A percentile compares a stretch with the other conserved stretches of the same genome.
Evolutionary conservation across 257 asterid species (phyloP).

Genomic region (Solanum peruvianum): DNA sequence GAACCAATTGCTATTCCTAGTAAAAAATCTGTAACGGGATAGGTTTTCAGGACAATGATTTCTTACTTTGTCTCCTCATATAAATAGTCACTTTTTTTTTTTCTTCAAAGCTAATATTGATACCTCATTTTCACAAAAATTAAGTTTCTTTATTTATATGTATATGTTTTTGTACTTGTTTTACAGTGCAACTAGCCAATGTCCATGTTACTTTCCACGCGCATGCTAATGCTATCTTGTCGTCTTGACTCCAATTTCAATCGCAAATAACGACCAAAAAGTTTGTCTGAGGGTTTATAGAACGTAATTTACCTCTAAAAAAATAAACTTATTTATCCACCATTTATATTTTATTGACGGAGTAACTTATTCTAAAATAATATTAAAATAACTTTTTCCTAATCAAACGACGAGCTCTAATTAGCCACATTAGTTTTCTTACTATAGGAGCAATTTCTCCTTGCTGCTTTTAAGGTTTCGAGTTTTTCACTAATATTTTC

Average conservation of each 20-base stretch:
- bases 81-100: not conserved
- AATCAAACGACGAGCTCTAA: not conserved
- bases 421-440: too few species aligned
- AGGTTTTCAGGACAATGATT: not conserved
- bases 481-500: not conserved
- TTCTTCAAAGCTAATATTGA: not conserved
- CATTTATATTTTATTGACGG: too few species aligned
- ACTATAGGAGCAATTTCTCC: not conserved
- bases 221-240: not conserved
- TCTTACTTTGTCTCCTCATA: not conserved
- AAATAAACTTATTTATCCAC: too few species aligned
- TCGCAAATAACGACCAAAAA: not conserved
- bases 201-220: not conserved
- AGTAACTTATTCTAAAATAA: too few species aligned
- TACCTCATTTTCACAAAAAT: not conserved
- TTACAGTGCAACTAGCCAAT: not conserved
- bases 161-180: not conserved
- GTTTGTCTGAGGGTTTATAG: not conserved
- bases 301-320: not conserved
- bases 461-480: not conserved
- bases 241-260: not conserved
- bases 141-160: not conserved
- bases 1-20: constrained; percentile 14
- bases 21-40: not conserved
- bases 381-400: not conserved